These are phyloP conservation scores for Populus hybrid DNA, from an alignment of 441 rosid species.

Conservation along the genomic window DNA sequence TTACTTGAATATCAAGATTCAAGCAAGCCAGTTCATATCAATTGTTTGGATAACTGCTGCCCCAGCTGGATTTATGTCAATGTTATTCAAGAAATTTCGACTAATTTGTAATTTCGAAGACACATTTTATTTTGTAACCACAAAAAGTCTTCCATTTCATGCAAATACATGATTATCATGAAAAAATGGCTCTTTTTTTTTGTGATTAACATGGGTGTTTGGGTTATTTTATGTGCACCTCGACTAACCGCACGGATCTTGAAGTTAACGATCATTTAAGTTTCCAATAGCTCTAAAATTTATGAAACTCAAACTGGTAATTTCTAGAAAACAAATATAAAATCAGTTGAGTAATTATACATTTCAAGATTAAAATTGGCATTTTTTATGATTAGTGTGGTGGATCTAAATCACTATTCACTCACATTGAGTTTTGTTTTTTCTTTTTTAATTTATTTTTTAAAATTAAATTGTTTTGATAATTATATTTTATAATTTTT, in stretches of 20 bases:
- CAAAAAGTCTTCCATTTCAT: neutral
- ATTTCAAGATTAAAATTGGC: no score
- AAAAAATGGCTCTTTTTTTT: neutral
- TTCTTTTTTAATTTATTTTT: no score
- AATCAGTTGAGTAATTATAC: no score
- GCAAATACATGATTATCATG: neutral
- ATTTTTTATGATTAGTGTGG: no score
- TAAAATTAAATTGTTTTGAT: no score
- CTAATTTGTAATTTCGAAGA: neutral
- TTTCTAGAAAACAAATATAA: fast-evolving
- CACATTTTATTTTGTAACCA: neutral
- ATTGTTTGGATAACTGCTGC: neutral
- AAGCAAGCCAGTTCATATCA: neutral
- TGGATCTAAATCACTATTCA: no score
- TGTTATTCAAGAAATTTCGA: neutral
- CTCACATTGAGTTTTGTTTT: no score
- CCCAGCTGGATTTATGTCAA: neutral
- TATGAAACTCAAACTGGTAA: fast-evolving
- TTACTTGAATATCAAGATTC: neutral
- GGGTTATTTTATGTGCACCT: fast-evolving
- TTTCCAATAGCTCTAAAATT: fast-evolving
- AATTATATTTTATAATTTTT: no score
- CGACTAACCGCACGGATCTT: fast-evolving
- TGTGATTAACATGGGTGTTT: fast-evolving
- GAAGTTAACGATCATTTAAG: fast-evolving